Evolutionary conservation across 176 grass and related monocot genomes (phyloP).

Genomic region (Lolium perenne): DNA sequence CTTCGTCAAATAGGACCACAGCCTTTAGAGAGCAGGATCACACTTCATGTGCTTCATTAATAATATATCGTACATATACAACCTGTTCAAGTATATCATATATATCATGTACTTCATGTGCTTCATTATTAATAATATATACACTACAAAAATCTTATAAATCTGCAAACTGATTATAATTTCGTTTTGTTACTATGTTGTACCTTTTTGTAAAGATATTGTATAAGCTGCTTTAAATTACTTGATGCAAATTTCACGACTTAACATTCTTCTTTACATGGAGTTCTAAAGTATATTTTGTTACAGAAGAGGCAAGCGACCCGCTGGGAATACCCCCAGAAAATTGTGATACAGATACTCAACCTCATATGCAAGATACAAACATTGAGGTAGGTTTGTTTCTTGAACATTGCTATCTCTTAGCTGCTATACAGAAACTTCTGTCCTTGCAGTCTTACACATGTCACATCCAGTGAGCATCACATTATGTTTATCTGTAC

Average conservation of each 20-base stretch:
- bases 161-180: constrained; percentile 2
- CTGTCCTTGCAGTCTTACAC: constrained; percentile 19
- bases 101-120: too few species aligned
- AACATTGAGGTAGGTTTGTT: constrained; percentile 53
- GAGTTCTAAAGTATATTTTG: constrained; percentile 44
- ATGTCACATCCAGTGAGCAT: constrained; percentile 23
- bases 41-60: constrained; percentile 30
- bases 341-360: constrained; percentile 41
- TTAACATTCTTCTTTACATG: constrained; percentile 12
- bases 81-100: not conserved
- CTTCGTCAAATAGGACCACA: constrained; percentile 30
- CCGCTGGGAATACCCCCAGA: constrained; percentile 28
- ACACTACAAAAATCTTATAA: constrained; percentile 31
- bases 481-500: not conserved
- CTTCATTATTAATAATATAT: too few species aligned
- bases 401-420: constrained; percentile 14
- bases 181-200: constrained; percentile 35
- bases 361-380: constrained; percentile 40
- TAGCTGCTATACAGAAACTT: constrained; percentile 20
- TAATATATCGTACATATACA: constrained; percentile 17
- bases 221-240: constrained; percentile 28
- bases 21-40: constrained; percentile 16
- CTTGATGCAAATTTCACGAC: constrained; percentile 1
- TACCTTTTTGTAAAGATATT: constrained; percentile 16
- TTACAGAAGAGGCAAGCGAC: constrained; percentile 46